Conservation (phyloP, 208 protist species). For the Angomonas ambiguus region DNA sequence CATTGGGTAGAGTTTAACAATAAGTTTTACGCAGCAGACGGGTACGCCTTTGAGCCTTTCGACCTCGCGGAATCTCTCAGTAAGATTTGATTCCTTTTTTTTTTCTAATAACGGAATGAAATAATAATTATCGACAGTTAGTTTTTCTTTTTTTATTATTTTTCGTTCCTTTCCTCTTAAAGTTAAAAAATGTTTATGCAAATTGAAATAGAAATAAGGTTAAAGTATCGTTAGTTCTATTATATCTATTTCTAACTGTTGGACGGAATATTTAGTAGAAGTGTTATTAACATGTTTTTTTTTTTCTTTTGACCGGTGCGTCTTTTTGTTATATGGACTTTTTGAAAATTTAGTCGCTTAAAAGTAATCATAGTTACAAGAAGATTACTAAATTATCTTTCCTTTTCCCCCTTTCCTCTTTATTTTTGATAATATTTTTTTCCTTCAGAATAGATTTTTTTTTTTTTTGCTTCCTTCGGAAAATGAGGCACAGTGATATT, state of each 20-base stretch:
- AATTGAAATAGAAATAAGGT: conserved; percentile 1
- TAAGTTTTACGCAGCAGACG: conserved; percentile 96
- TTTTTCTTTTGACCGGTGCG: neutral
- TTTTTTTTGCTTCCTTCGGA: neutral
- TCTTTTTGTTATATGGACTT: neutral
- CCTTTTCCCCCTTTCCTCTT: neutral
- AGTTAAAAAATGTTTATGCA: neutral
- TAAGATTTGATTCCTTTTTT: conserved; percentile 17
- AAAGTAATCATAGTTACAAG: neutral
- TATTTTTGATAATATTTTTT: neutral
- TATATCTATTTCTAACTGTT: neutral
- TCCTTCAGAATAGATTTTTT: neutral
- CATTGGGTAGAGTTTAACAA: conserved; percentile 98
- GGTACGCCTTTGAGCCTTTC: conserved; percentile 89
- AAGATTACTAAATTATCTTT: neutral
- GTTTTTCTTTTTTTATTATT: neutral
- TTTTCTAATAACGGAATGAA: conserved; percentile 4
- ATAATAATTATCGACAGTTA: neutral
- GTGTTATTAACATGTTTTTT: neutral
- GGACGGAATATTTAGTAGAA: neutral
- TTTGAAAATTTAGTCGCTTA: neutral
- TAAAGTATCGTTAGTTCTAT: conserved; percentile 7
- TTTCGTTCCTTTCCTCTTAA: conserved; percentile 5
- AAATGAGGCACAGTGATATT: conserved; percentile 19
- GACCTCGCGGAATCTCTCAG: conserved; percentile 66